phyloP scores from a whole-genome alignment of 208 protist species.

The Leptomonas pyrrhocoris region DNA sequence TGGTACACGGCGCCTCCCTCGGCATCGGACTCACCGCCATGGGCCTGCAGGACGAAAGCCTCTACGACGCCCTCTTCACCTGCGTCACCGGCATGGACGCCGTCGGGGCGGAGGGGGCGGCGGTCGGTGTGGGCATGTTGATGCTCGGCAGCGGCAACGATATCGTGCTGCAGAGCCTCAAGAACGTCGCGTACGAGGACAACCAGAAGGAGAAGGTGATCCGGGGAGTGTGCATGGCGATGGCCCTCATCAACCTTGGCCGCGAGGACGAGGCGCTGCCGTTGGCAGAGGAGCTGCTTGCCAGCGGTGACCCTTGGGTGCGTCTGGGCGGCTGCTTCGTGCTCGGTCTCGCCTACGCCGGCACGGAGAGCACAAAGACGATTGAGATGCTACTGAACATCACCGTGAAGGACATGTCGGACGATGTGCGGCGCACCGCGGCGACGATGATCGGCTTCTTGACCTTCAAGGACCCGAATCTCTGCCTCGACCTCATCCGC shows the following conservation, averaged over 20 bases:
- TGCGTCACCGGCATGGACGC: conserved; percentile 96
- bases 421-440: conserved; percentile 98
- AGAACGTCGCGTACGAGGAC: conserved; percentile 93
- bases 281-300: conserved; percentile 93
- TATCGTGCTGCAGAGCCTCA: conserved; percentile 90
- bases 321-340: conserved; percentile 97
- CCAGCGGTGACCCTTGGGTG: conserved; percentile 96
- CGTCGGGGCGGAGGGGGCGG: conserved; percentile 97
- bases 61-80: conserved; percentile 96
- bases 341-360: conserved; percentile 97
- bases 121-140: conserved; percentile 97
- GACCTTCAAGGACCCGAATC: conserved; percentile 93
- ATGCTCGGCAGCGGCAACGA: conserved; percentile 96
- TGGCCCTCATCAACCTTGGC: conserved; percentile 97
- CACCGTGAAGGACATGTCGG: conserved; percentile 97
- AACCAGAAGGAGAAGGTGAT: conserved; percentile 99
- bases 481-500: conserved; percentile 86
- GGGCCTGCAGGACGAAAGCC: conserved; percentile 84
- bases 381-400: conserved; percentile 96
- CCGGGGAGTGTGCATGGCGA: conserved; percentile 95
- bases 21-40: conserved; percentile 95
- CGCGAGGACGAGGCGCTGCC: conserved; percentile 95
- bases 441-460: conserved; percentile 98
- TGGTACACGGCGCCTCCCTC: conserved; percentile 98
- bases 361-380: conserved; percentile 94